Evolutionary conservation across 768 basidiomycete species (phyloP), one percentile per base, ranked within the genome.

Genomic region (Panaeolus papilionaceus): DNA sequence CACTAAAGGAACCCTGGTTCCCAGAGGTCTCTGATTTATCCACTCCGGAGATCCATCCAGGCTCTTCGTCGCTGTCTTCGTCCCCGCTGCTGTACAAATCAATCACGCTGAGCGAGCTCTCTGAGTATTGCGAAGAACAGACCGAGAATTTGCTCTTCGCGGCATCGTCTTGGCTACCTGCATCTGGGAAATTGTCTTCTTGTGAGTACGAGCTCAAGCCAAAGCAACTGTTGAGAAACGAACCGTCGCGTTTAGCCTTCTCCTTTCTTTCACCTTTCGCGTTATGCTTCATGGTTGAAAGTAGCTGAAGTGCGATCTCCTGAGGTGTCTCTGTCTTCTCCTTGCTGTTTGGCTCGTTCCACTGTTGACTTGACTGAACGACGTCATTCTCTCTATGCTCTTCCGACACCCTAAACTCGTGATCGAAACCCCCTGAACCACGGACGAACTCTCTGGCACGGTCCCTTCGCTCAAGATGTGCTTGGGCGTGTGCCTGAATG

Each of bases 71-170:
- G 38, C 49, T 28, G 67, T 33, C 37, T 39, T 66, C 12, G 45
- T 47, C 5, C 39, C 54, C 9, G 69, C 65, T 12, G 54, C 65
- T 16, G 65, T 65, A 42, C 65, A 70, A 12, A 62, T 37, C 5
- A 71, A 45, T 69, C 62, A 47, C 68, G 58, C 44, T 61, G 42
- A 33, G 69, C 68, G 64, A 68, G 39, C 58, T 47, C 28, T 61
- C 62, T n/a, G 61, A 64, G 49, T 69, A 71, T 62, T 64, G 67
- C 11, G 71, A 73, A 16, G 73, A 72, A 44, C 68, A 70, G 18
- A 72, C 61, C 4, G 73, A 74, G 62, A 72, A 72, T 39, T 72
- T 74, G 42, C 71, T 70, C 37, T 64, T 23, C 1, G 66, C 47
- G 0, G 67, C 20, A 14, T 33, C 28, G 1, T 62, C 44, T 44